Evolutionary conservation across 306 rosid species (phyloP), one percentile per base, ranked within the genome.

Genomic region (Castanea crenata): DNA sequence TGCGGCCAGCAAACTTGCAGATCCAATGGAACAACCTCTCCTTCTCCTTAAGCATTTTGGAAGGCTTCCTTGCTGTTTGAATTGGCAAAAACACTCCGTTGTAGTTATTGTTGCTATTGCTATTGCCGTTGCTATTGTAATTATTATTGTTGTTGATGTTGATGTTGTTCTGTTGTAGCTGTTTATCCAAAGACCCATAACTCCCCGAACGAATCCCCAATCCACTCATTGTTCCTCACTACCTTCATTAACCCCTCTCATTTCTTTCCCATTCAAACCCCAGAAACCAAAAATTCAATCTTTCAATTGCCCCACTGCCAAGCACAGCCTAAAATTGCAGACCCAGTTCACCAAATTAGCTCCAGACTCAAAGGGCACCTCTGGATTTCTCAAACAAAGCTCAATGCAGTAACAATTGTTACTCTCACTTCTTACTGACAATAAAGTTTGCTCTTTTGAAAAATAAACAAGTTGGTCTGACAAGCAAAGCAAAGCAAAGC

Each of bases 141-240:
- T 20, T 8, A 7, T 34, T 65, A 27, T 31, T 67, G 71, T 34
- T 67, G 71, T n/a, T 19, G 71, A 4, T 65, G 19, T 13, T 27
- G 71, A 16, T 65, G 72, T 6, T 68, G 72, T 35, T 68, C 52
- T 18, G 72, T 59, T 80, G 91, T 57, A 77, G 78, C 84, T 93
- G 97, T 74, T 92, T 94, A 78, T 94, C 98, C 82, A 92, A 86
- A 75, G 96, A 88, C 72, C 98, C 98, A 67, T 87, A 87, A 83
- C 98, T 93, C 75, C 85, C 92, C 0, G 93, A 83, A 69, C 98
- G 97, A 88, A 93, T 88, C 31, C 97, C 97, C 93, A 91, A 88
- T 77, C 89, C 90, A 84, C 81, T 89, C 98, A 94, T 94, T 89
- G 90, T 92, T 65, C 81, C 86, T 78, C 86, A 79, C 72, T 82